These are phyloP conservation scores for Hymenochaete sp. DNA, from an alignment of 1,284 basidiomycete genomes.

Conservation along the genomic window DNA sequence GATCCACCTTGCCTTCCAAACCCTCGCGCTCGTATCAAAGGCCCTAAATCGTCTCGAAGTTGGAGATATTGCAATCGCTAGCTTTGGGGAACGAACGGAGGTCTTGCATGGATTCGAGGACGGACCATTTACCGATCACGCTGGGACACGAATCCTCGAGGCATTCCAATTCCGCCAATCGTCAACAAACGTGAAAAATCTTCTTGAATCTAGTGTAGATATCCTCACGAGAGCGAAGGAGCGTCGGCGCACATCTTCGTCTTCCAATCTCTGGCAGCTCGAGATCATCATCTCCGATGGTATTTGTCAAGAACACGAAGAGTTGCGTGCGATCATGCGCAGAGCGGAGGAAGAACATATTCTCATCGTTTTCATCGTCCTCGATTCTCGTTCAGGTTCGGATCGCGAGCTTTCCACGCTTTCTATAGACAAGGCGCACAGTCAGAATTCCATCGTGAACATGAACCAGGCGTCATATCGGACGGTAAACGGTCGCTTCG, in stretches of 20 bases:
- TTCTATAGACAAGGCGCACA: conserved; percentile 39
- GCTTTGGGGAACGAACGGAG: conserved; percentile 85
- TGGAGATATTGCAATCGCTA: conserved; percentile 87
- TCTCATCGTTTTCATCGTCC: conserved; percentile 94
- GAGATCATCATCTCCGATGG: conserved; percentile 99
- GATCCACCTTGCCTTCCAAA: conserved; percentile 91
- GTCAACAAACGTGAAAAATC: conserved; percentile 80
- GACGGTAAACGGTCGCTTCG: conserved; percentile 77
- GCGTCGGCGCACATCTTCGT: conserved; percentile 46
- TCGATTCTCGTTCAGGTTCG: conserved; percentile 92
- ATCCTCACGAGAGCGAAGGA: conserved; percentile 74
- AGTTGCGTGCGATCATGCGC: conserved; percentile 72
- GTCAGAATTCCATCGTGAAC: conserved; percentile 75
- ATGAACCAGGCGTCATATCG: conserved; percentile 92
- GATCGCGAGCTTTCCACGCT: no score
- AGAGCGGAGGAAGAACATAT: conserved; percentile 87
- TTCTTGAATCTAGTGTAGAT: conserved; percentile 78
- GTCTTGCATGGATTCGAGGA: conserved; percentile 83
- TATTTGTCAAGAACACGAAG: conserved; percentile 93
- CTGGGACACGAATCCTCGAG: conserved; percentile 73
- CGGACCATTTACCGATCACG: conserved; percentile 69
- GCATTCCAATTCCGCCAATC: conserved; percentile 89
- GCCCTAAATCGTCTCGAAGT: conserved; percentile 90
- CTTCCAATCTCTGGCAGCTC: conserved; percentile 91
- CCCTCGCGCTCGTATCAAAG: conserved; percentile 85